Percentiles rank a stretch among this genome's conserved stretches.
Evolutionary conservation across 768 basidiomycete genomes (phyloP).

Genomic region (Pluteus cervinus): DNA sequence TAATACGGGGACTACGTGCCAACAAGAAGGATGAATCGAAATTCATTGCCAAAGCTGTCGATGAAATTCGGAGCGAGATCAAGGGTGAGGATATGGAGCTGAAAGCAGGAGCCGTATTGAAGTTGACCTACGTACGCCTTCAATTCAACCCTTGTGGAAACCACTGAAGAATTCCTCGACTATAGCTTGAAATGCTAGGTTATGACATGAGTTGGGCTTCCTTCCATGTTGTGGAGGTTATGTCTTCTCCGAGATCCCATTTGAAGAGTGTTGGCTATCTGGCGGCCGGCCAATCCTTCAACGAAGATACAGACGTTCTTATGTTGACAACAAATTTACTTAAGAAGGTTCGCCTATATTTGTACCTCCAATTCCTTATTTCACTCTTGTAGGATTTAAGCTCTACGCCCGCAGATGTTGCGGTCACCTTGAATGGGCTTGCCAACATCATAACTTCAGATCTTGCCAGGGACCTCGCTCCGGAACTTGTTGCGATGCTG

Average conservation of each 20-base stretch:
- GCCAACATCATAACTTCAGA: conserved; percentile 81
- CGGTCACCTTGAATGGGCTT: conserved; percentile 75
- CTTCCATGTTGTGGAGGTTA: conserved; percentile 96
- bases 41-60: conserved; percentile 90
- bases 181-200: conserved; percentile 93
- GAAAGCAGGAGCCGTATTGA: conserved; percentile 92
- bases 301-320: conserved; percentile 91
- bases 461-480: conserved; percentile 84
- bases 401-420: conserved; percentile 69
- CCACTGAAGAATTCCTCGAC: conserved; percentile 7
- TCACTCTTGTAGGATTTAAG: conserved; percentile 62
- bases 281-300: conserved; percentile 86
- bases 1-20: conserved; percentile 90
- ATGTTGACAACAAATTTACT: conserved; percentile 95
- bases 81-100: conserved; percentile 94
- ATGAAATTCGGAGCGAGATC: conserved; percentile 90
- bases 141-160: not conserved
- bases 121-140: conserved; percentile 88
- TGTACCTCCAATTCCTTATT: conserved; percentile 15
- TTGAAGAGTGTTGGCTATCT: conserved; percentile 96
- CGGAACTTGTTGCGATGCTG: conserved; percentile 80
- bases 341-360: conserved; percentile 68
- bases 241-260: conserved; percentile 89
- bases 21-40: conserved; percentile 92
- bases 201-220: conserved; percentile 95